A percentile compares a stretch with the other conserved stretches of the same genome.
Conservation (phyloP, 2,329 filamentous ascomycete genomes). For the Botryotinia globosa region DNA sequence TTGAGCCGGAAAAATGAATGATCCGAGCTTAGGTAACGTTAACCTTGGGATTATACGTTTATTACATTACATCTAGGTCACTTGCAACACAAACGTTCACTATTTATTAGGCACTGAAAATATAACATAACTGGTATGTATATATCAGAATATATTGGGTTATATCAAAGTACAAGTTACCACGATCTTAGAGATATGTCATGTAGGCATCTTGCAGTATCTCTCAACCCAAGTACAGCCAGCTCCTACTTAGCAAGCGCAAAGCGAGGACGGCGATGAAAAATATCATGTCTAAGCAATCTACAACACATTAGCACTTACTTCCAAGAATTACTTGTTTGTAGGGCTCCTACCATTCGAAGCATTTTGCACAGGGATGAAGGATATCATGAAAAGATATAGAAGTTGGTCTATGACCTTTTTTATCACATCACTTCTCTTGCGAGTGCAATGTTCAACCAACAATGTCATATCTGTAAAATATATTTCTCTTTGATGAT, state of each 20-base stretch:
- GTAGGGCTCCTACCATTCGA: too few species aligned
- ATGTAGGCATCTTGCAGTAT: not conserved
- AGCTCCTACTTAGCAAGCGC: not conserved
- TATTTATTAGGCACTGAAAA: not conserved
- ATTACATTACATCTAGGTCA: too few species aligned
- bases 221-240: not conserved
- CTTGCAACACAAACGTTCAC: not conserved
- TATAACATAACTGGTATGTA: not conserved
- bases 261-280: not conserved
- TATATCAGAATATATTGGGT: not conserved
- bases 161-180: too few species aligned
- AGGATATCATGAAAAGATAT: not conserved
- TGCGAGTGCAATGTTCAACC: not conserved
- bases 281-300: not conserved
- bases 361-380: not conserved
- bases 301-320: too few species aligned
- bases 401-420: not conserved
- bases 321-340: too few species aligned
- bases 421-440: not conserved
- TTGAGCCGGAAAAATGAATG: constrained; percentile 13
- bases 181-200: not conserved
- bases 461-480: not conserved
- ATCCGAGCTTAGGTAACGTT: not conserved
- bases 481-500: too few species aligned
- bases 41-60: not conserved